A percentile compares a stretch with the other conserved stretches of the same genome.
Conservation (phyloP, 768 basidiomycete species). For the Trametes gibbosa region DNA sequence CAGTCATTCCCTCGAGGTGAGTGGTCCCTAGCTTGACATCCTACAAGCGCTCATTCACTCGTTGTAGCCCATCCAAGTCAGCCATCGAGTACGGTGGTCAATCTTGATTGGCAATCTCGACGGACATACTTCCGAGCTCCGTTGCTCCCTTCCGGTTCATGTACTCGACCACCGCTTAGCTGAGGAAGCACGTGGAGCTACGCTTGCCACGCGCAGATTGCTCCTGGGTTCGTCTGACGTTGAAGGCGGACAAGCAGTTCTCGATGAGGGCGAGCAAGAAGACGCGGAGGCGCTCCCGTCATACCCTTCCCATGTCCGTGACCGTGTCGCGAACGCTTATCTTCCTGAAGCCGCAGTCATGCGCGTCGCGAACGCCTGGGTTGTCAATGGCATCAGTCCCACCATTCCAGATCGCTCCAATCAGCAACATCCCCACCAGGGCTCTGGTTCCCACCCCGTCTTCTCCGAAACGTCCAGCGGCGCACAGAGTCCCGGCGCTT, state of each 20-base stretch:
- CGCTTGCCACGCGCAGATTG: slow-evolving; percentile 72
- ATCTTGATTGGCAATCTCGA: slow-evolving; percentile 82
- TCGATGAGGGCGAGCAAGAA: slow-evolving; percentile 41
- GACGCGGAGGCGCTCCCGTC: slow-evolving; percentile 80
- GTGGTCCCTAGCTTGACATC: background rate
- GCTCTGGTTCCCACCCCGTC: no score
- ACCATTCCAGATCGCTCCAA: slow-evolving; percentile 23
- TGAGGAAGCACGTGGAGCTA: slow-evolving; percentile 70
- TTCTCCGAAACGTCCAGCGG: slow-evolving; percentile 22
- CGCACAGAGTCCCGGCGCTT: slow-evolving; percentile 21
- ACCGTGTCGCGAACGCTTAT: slow-evolving; percentile 81
- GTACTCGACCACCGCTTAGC: slow-evolving; percentile 74
- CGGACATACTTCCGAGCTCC: slow-evolving; percentile 91
- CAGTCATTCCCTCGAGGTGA: slow-evolving; percentile 59
- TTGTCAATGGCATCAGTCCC: slow-evolving; percentile 41
- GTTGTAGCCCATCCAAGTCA: slow-evolving; percentile 57
- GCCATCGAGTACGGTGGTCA: slow-evolving; percentile 79
- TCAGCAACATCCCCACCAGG: background rate
- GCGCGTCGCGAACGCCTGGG: slow-evolving; percentile 66
- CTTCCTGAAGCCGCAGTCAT: slow-evolving; percentile 60
- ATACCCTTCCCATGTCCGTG: slow-evolving; percentile 86
- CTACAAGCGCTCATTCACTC: no score
- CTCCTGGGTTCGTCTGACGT: slow-evolving; percentile 46
- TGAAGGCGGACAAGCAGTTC: slow-evolving; percentile 28
- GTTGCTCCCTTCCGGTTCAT: slow-evolving; percentile 88